Conservation (phyloP, 1,284 basidiomycete genomes). For the Farysia itapuensis region DNA sequence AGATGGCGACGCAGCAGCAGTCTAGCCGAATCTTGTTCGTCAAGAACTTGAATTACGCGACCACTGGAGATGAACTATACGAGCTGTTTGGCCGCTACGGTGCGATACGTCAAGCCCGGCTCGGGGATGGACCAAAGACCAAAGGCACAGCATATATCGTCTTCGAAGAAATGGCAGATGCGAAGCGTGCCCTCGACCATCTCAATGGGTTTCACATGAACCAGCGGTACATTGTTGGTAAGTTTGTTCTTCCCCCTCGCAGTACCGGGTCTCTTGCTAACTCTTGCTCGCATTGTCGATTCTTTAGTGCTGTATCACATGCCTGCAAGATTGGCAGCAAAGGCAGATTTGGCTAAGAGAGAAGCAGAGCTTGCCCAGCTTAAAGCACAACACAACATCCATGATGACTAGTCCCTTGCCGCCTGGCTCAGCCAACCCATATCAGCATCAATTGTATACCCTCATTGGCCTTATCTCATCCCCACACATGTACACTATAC, state of each 20-base stretch:
- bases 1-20: background rate
- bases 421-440: too few relatives aligned
- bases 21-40: slow-evolving; percentile 56
- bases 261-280: background rate
- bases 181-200: slow-evolving; percentile 90
- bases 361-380: slow-evolving; percentile 86
- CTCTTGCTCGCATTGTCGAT: background rate
- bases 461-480: too few relatives aligned
- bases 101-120: slow-evolving; percentile 89
- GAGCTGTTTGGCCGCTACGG: slow-evolving; percentile 98
- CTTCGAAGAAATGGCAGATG: slow-evolving; percentile 62
- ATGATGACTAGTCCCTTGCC: slow-evolving; percentile 46
- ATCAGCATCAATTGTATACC: too few relatives aligned
- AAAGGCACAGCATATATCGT: slow-evolving; percentile 91
- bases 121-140: slow-evolving; percentile 86
- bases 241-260: slow-evolving; percentile 7
- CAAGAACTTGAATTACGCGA: slow-evolving; percentile 87
- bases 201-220: slow-evolving; percentile 97
- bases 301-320: slow-evolving; percentile 85
- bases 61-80: slow-evolving; percentile 85
- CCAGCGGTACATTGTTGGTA: slow-evolving; percentile 81
- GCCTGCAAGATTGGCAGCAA: slow-evolving; percentile 84
- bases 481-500: too few relatives aligned
- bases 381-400: slow-evolving; percentile 72
- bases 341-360: slow-evolving; percentile 85